phyloP scores from a whole-genome alignment of 1,284 basidiomycete genomes.

The Ceratobasidium sp. region DNA sequence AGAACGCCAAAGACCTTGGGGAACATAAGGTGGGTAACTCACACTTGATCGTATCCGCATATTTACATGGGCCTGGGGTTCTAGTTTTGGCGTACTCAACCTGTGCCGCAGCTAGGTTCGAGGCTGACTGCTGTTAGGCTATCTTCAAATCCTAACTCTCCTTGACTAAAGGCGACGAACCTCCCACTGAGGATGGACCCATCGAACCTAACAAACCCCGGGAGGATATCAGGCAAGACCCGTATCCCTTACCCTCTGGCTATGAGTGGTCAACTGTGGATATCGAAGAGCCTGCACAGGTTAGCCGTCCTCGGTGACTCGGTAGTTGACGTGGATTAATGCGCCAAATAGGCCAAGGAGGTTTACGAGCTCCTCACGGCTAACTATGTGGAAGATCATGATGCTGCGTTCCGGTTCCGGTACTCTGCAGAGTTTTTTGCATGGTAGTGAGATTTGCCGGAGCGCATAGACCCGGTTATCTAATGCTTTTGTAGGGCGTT shows the following conservation, averaged over 20 bases:
- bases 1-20: conserved; percentile 76
- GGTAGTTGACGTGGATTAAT: neutral
- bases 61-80: conserved; percentile 31
- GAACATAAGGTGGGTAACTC: conserved; percentile 74
- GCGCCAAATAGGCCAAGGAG: conserved; percentile 74
- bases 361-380: conserved; percentile 89
- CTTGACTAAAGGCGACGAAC: conserved; percentile 62
- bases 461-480: neutral
- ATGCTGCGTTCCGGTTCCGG: conserved; percentile 93
- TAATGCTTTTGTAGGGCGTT: conserved; percentile 74
- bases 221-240: conserved; percentile 82
- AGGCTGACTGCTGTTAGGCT: conserved; percentile 36
- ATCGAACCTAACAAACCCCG: conserved; percentile 83
- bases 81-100: conserved; percentile 95
- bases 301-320: conserved; percentile 47
- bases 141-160: conserved; percentile 41
- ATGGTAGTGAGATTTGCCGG: conserved; percentile 64
- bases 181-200: conserved; percentile 76
- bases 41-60: conserved; percentile 30
- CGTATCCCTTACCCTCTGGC: conserved; percentile 87
- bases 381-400: conserved; percentile 97
- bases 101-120: conserved; percentile 83
- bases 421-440: conserved; percentile 93
- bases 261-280: conserved; percentile 92
- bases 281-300: conserved; percentile 77